Conservation (phyloP, 768 basidiomycete species). For the Tylopilus subfusipes region DNA sequence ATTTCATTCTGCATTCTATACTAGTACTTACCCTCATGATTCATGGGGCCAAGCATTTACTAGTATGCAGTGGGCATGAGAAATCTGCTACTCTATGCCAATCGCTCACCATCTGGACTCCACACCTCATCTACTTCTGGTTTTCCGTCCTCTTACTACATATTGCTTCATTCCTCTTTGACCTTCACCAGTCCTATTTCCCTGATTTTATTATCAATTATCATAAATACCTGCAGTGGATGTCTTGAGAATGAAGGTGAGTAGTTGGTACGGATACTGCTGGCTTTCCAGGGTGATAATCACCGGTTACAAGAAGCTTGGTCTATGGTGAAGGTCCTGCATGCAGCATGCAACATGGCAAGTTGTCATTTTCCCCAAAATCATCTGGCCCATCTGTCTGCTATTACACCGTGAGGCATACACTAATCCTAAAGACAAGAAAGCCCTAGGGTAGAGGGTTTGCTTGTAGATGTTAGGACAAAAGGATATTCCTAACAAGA, state of each 20-base stretch:
- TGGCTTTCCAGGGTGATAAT: conserved; percentile 95
- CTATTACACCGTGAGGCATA: too few species aligned
- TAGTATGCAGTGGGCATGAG: conserved; percentile 98
- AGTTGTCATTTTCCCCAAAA: conserved; percentile 78
- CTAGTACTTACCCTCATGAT: too few species aligned
- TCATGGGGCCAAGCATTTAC: conserved; percentile 98
- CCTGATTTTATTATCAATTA: conserved; percentile 98
- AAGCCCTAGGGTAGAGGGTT: too few species aligned
- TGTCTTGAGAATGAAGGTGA: conserved; percentile 96
- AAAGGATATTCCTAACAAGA: too few species aligned
- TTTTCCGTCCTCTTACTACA: conserved; percentile 94
- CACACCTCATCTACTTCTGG: conserved; percentile 99
- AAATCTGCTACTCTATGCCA: conserved; percentile 86
- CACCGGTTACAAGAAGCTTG: conserved; percentile 97
- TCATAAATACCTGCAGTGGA: conserved; percentile 97
- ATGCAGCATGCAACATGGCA: conserved; percentile 88
- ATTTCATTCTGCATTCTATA: conserved; percentile 96
- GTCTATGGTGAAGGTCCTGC: conserved; percentile 92
- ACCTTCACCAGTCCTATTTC: conserved; percentile 99
- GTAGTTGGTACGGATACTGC: conserved; percentile 99
- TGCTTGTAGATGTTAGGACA: too few species aligned
- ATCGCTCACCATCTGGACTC: conserved; percentile 91
- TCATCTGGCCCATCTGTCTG: conserved; percentile 73
- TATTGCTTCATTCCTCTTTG: conserved; percentile 97
- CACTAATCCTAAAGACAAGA: too few species aligned